These are phyloP conservation scores for Fusarium dimerum DNA, from an alignment of 2,329 filamentous ascomycete species.

Conservation along the genomic window DNA sequence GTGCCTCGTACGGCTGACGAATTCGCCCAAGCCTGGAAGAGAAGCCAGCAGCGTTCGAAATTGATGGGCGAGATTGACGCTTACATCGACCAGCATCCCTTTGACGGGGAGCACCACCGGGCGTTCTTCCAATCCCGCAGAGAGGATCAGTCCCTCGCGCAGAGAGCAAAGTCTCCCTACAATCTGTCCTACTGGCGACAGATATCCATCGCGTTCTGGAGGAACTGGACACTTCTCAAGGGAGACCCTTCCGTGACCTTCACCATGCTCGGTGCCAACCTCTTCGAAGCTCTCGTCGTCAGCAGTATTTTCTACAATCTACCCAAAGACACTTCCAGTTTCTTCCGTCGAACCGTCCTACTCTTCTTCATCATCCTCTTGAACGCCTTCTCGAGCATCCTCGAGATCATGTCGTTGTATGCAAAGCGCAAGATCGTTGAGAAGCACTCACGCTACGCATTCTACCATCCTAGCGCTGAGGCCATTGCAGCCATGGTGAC, in stretches of 20 bases:
- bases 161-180: slow-evolving; percentile 48
- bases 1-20: slow-evolving; percentile 40
- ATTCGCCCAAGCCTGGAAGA: slow-evolving; percentile 37
- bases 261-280: slow-evolving; percentile 43
- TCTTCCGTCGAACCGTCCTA: slow-evolving; percentile 48
- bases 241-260: slow-evolving; percentile 42
- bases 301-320: slow-evolving; percentile 54
- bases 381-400: slow-evolving; percentile 46
- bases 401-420: slow-evolving; percentile 37
- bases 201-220: slow-evolving; percentile 43
- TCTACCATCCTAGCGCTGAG: slow-evolving; percentile 36
- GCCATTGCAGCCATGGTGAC: slow-evolving; percentile 29
- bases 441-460: slow-evolving; percentile 38
- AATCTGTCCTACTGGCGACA: slow-evolving; percentile 48
- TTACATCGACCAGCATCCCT: slow-evolving; percentile 28
- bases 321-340: slow-evolving; percentile 42
- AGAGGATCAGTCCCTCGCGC: slow-evolving; percentile 32
- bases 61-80: slow-evolving; percentile 32
- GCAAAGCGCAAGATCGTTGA: slow-evolving; percentile 35
- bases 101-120: slow-evolving; percentile 10
- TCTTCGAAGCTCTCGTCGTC: slow-evolving; percentile 52
- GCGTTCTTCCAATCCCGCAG: slow-evolving; percentile 24
- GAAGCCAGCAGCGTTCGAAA: slow-evolving; percentile 22
- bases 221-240: slow-evolving; percentile 40
- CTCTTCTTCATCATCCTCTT: slow-evolving; percentile 55